Base-by-base conservation (phyloP, 805 yeast genomes). In the Wickerhamomyces hampshirensis region DNA sequence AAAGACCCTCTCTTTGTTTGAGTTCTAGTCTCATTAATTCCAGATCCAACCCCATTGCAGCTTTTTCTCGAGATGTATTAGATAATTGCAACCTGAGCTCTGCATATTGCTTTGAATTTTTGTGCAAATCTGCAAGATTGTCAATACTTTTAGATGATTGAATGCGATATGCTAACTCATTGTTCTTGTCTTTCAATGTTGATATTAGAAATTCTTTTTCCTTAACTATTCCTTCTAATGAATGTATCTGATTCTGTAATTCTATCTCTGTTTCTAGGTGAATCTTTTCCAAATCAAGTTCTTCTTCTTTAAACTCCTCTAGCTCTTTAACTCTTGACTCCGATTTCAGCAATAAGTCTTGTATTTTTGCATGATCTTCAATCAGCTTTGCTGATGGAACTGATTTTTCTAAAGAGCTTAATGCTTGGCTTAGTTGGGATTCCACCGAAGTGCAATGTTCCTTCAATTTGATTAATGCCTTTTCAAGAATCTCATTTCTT, bases 231-330 rank as follows among this genome's bases (percentile, higher is more conserved):
- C n/a, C 18, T n/a, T 57, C 47, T 18, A 62, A 44, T 0, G 34
- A 35, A 4, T 35, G 42, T 5, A 77, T 57, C 5, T 72, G 69
- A 2, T 47, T 37, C 11, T 60, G 58, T 11, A 77, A 55, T 18
- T 73, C 74, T 4, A 42, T 38, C 40, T 75, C 79, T 1, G 71
- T 57, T 12, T 60, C 64, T 3, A 49, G 17, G 35, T 69, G 75
- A 19, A 59, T 53, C 14, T 60, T 65, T 34, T 73, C 77, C 24
- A 76, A 48, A 31, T 72, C 73, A 28, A 58, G 62, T 37, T 77
- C 76, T 11, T 78, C 50, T 21, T 63, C 66, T 37, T 69, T 71
- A 23, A 78, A 45, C 38, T 73, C 77, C 28, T 68, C 71, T 16
- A 74, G 51, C 27, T 73, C 78, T 1, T 57, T 49, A 0, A 78